Base-by-base conservation (phyloP, 192 early-diverging fungal genomes). In the Borealophlyctis nickersoniae region DNA sequence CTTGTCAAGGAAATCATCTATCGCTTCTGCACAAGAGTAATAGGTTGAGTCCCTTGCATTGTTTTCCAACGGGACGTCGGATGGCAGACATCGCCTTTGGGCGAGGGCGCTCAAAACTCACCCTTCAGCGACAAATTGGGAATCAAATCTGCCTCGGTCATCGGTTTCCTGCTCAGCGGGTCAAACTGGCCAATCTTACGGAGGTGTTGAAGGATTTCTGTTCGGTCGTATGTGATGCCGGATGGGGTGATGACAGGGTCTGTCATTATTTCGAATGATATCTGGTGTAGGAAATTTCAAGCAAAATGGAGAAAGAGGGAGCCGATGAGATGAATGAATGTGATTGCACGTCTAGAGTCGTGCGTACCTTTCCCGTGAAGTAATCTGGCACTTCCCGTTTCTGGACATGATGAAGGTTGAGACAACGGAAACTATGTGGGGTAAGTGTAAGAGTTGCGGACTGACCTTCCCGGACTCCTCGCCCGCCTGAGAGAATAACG, bases 221-320 rank as follows among this genome's bases (percentile, higher is more conserved):
- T 64, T 30, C 90, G 83, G 66, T 93, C 92, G 65, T 92, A 94
- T 2, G 78, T 89, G 26, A 87, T 87, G 0, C 87, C 88, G 9
- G 70, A 76, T 56, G 70, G 76, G 0, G 67, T 55, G 24, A 86
- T 74, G 16, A 89, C 83, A 1, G 91, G 85, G 73, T 92, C 91
- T 34, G 84, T 83, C 89, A 94, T 92, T 31, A 92, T 71, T 57
- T 92, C 88, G 60, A 92, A 94, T 2, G 81, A 84, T 28, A 94
- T 90, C 66, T 62, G 29, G n/a, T n/a, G n/a, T n/a, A n/a, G n/a
- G n/a, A n/a, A n/a, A n/a, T n/a, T n/a, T n/a, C n/a, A n/a, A n/a
- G n/a, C n/a, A n/a, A n/a, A n/a, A n/a, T n/a, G n/a, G n/a, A n/a
- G n/a, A n/a, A n/a, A n/a, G n/a, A n/a, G n/a, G n/a, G n/a, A n/a